Percentiles rank a stretch among this genome's conserved stretches.
phyloP scores from a whole-genome alignment of 495 filamentous ascomycete genomes.

The Chaetomium tenue region DNA sequence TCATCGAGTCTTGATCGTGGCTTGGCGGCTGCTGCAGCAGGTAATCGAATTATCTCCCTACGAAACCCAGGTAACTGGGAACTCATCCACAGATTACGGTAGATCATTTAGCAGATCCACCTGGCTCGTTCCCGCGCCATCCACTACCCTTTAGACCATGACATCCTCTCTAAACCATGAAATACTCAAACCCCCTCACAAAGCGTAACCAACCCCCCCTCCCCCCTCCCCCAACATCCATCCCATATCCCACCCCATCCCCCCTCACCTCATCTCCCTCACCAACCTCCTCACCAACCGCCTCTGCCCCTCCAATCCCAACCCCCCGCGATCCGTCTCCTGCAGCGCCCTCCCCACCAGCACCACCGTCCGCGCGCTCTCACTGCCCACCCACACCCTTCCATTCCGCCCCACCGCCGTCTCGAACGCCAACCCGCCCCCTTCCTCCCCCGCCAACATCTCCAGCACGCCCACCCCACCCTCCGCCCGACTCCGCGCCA shows the following conservation, averaged over 20 bases:
- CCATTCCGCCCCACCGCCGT: constrained; percentile 94
- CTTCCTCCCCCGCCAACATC: constrained; percentile 67
- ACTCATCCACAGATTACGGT: background rate
- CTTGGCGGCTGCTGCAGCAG: background rate
- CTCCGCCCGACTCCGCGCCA: constrained; percentile 61
- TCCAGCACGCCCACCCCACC: constrained; percentile 73
- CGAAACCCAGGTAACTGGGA: background rate
- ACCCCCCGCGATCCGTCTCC: constrained; percentile 66
- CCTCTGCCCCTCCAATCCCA: constrained; percentile 71
- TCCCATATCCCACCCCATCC: too few relatives aligned
- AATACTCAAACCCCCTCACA: too few relatives aligned
- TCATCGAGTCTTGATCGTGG: background rate
- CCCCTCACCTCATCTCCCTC: constrained; percentile 43
- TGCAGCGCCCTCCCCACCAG: constrained; percentile 76
- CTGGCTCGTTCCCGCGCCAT: background rate
- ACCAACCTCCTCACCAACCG: constrained; percentile 70
- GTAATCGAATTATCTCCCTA: background rate
- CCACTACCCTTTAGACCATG: too few relatives aligned
- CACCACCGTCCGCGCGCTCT: constrained; percentile 62
- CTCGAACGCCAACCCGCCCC: constrained; percentile 70
- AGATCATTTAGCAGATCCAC: background rate
- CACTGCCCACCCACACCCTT: constrained; percentile 82
- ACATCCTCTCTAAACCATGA: too few relatives aligned
- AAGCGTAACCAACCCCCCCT: background rate
- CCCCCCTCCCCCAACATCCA: too few relatives aligned